Conservation (phyloP, 768 basidiomycete species). For the Ramaria sp. region DNA sequence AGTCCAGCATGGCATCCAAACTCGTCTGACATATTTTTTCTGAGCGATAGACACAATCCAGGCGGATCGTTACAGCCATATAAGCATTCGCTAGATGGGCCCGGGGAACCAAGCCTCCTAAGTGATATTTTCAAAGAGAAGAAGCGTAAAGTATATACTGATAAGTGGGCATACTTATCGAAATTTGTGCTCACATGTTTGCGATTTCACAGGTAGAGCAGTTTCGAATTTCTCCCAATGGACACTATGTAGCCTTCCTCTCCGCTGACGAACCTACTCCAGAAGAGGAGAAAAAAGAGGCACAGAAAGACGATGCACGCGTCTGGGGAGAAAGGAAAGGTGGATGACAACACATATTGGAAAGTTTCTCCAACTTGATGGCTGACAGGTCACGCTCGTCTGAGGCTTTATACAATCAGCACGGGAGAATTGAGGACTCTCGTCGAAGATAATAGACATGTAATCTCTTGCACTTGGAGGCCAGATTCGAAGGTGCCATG, state of each 20-base stretch:
- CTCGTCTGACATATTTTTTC: slow-evolving; percentile 2
- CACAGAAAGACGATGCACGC: slow-evolving; percentile 10
- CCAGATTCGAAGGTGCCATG: slow-evolving; percentile 1
- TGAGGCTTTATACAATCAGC: slow-evolving; percentile 1
- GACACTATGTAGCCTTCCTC: slow-evolving; percentile 10
- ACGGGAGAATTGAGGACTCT: slow-evolving; percentile 1
- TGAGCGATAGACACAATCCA: slow-evolving; percentile 8
- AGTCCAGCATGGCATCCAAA: slow-evolving; percentile 1
- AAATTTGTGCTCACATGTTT: not conserved
- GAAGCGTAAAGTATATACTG: not conserved
- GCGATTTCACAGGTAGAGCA: not conserved
- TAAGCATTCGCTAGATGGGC: not conserved
- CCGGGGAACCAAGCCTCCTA: slow-evolving; percentile 7
- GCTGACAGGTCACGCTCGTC: not conserved
- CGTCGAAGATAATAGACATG: not conserved
- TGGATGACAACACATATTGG: not conserved
- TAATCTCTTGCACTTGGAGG: not conserved
- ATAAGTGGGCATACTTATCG: not conserved
- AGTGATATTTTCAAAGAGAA: slow-evolving; percentile 1
- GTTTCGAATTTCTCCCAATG: slow-evolving; percentile 11
- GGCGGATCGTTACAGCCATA: slow-evolving; percentile 6
- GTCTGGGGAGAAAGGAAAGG: slow-evolving; percentile 10
- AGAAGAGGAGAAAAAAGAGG: slow-evolving; percentile 10
- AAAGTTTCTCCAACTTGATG: not conserved
- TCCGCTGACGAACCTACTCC: slow-evolving; percentile 8